phyloP scores from a whole-genome alignment of 108 stramenopile species.

The Skeletonema menzelii region DNA sequence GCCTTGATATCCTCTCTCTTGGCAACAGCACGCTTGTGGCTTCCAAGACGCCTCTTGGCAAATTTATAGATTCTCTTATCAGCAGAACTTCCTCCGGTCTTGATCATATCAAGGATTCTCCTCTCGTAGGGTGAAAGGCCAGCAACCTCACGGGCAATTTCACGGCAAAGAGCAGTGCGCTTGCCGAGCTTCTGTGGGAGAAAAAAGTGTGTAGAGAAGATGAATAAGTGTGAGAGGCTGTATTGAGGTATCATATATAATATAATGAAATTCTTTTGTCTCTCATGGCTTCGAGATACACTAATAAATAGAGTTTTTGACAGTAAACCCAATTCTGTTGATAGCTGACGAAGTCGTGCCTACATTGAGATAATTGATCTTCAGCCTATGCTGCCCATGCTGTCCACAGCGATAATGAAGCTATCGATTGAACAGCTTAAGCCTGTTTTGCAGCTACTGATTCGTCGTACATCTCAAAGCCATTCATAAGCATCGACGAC shows the following conservation, averaged over 20 bases:
- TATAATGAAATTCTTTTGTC: too few species aligned
- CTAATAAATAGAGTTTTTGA: neutral
- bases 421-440: neutral
- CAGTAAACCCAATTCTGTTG: neutral
- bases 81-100: conserved; percentile 94
- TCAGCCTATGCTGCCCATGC: neutral
- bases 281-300: neutral
- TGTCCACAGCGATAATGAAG: neutral
- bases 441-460: neutral
- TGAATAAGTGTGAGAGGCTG: neutral
- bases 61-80: conserved; percentile 99
- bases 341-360: neutral
- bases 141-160: conserved; percentile 97
- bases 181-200: conserved; percentile 63
- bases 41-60: conserved; percentile 98
- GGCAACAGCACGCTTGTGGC: conserved; percentile 96
- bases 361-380: neutral
- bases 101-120: conserved; percentile 99
- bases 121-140: conserved; percentile 99
- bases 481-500: neutral
- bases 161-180: conserved; percentile 81
- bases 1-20: conserved; percentile 99
- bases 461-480: neutral
- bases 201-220: neutral
- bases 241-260: neutral